Evolutionary conservation across 441 rosid genomes (phyloP).

Genomic region (Pelargonium australe): DNA sequence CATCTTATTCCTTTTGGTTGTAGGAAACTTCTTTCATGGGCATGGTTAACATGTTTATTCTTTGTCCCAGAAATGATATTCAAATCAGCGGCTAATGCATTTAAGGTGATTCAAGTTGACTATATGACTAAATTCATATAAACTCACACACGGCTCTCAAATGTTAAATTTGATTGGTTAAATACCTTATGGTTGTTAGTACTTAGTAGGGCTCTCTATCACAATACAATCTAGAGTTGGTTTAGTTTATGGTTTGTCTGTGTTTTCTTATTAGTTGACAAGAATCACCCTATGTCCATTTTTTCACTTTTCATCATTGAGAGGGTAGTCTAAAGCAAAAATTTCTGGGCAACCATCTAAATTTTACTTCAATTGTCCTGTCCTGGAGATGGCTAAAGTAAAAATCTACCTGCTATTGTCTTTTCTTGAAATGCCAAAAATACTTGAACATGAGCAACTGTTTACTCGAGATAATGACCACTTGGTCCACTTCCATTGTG

Average conservation of each 20-base stretch:
- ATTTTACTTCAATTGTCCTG: background rate
- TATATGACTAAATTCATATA: background rate
- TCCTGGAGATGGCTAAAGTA: background rate
- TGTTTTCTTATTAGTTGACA: background rate
- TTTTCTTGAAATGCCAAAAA: background rate
- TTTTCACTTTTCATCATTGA: background rate
- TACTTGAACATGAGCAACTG: background rate
- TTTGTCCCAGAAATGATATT: constrained; percentile 79
- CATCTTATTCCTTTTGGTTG: constrained; percentile 26
- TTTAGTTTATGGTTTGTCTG: too few relatives aligned
- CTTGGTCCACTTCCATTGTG: background rate
- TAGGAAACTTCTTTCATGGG: constrained; percentile 99
- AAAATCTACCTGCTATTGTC: background rate
- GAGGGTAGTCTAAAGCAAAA: background rate
- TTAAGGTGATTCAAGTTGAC: constrained; percentile 39
- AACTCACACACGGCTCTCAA: background rate
- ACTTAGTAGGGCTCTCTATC: background rate
- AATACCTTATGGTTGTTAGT: background rate
- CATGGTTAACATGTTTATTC: constrained; percentile 95
- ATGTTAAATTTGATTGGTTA: background rate
- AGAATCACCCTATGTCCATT: background rate
- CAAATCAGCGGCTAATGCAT: constrained; percentile 61
- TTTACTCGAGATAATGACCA: background rate
- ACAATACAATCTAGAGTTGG: background rate
- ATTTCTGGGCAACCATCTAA: background rate